Conservation (phyloP, 352 stramenopile species). For the Phytophthora pseudosyringae region DNA sequence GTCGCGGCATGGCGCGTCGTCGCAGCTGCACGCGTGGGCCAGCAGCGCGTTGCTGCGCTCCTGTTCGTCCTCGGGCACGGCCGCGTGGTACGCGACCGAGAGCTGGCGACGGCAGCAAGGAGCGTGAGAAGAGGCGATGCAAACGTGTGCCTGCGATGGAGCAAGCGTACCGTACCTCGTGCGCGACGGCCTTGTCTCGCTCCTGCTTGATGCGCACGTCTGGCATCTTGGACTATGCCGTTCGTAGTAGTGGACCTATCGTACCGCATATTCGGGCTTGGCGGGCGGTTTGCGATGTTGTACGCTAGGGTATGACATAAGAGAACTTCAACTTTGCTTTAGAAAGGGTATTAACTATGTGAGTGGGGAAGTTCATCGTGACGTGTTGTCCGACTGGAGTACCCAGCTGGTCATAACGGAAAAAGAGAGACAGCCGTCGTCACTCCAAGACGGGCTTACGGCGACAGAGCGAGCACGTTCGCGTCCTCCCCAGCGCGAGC, state of each 20-base stretch:
- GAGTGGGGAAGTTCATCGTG: neutral
- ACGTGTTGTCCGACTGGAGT: neutral
- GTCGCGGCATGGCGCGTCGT: constrained; percentile 44
- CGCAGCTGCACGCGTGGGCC: constrained; percentile 64
- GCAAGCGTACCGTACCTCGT: constrained; percentile 12
- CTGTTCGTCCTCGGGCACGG: constrained; percentile 11
- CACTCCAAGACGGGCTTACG: constrained; percentile 1
- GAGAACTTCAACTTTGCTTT: neutral
- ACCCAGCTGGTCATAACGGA: constrained; percentile 7
- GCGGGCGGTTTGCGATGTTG: too few species aligned
- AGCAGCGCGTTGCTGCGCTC: constrained; percentile 53
- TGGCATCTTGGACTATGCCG: neutral
- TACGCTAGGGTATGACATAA: too few species aligned
- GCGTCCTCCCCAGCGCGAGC: neutral
- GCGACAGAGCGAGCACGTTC: neutral
- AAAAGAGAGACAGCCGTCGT: constrained; percentile 18
- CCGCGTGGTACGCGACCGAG: constrained; percentile 20
- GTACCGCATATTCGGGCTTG: too few species aligned
- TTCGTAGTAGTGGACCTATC: too few species aligned
- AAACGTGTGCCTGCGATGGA: neutral
- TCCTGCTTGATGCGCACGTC: constrained; percentile 31
- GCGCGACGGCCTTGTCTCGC: neutral
- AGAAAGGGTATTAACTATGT: neutral
- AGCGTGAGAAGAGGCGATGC: neutral
- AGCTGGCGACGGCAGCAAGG: constrained; percentile 3